Percentiles rank a stretch among this genome's conserved stretches.
Conservation (phyloP, 352 stramenopile genomes). For the Saprolegnia parasitica region DNA sequence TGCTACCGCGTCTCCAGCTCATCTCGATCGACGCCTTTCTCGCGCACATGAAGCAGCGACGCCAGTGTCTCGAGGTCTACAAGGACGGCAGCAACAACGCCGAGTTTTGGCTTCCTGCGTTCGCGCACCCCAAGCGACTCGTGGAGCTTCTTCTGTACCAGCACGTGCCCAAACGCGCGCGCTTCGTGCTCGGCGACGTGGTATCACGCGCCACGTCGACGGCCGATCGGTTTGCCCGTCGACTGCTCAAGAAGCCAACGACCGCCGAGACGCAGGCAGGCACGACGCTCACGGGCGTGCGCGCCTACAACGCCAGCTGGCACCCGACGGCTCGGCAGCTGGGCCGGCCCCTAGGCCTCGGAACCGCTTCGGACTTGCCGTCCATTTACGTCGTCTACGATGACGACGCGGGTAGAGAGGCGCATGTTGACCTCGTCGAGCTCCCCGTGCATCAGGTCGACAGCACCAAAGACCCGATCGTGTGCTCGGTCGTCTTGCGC, state of each 20-base stretch:
- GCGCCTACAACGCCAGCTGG: slow-evolving; percentile 19
- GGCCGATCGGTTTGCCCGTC: not conserved
- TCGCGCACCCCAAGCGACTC: not conserved
- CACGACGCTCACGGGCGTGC: not conserved
- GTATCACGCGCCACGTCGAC: not conserved
- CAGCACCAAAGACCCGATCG: not conserved
- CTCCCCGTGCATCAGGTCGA: slow-evolving; percentile 19
- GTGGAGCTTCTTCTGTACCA: slow-evolving; percentile 18
- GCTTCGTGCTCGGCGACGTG: not conserved
- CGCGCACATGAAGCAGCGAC: slow-evolving; percentile 10
- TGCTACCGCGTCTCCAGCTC: slow-evolving; percentile 5
- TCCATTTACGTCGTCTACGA: slow-evolving; percentile 6
- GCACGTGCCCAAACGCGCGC: not conserved
- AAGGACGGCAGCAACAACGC: not conserved
- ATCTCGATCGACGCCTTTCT: not conserved
- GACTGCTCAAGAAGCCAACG: slow-evolving; percentile 11
- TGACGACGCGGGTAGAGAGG: not conserved
- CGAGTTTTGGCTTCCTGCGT: slow-evolving; percentile 22
- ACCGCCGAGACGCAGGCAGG: not conserved
- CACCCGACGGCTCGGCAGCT: slow-evolving; percentile 5
- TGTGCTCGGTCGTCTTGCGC: not conserved
- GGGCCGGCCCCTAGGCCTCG: not conserved
- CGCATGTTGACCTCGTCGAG: slow-evolving; percentile 13
- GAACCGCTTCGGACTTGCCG: slow-evolving; percentile 13
- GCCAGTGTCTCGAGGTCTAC: slow-evolving; percentile 2